Conservation (phyloP, 1,284 basidiomycete genomes). For the Leccinum pallidistipes region DNA sequence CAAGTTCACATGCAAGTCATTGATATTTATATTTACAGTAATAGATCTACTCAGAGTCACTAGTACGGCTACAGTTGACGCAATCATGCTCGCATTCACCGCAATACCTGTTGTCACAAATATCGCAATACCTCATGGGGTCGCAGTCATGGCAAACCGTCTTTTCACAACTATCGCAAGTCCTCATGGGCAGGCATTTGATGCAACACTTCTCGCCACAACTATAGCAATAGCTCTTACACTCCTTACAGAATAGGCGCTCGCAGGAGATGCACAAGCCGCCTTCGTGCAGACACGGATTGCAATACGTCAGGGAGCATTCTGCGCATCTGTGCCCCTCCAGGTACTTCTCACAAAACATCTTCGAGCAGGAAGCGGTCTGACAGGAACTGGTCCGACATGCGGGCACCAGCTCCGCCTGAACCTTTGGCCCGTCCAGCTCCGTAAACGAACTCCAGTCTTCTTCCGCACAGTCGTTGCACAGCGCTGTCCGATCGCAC, state of each 20-base stretch:
- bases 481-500: conserved; percentile 18
- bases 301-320: conserved; percentile 9
- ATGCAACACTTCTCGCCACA: too few relatives aligned
- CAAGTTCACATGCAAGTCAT: too few relatives aligned
- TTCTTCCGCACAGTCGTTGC: conserved; percentile 16
- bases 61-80: too few relatives aligned
- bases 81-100: too few relatives aligned
- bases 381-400: not conserved
- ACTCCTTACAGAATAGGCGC: not conserved
- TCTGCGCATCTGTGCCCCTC: not conserved
- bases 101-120: too few relatives aligned
- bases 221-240: too few relatives aligned
- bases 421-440: not conserved
- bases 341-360: conserved; percentile 8
- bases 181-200: too few relatives aligned
- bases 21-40: too few relatives aligned
- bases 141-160: too few relatives aligned
- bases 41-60: too few relatives aligned
- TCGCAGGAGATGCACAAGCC: not conserved
- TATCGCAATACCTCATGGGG: too few relatives aligned
- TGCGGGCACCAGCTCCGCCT: conserved; percentile 1
- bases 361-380: conserved; percentile 5
- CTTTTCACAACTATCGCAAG: too few relatives aligned
- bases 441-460: conserved; percentile 7
- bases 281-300: conserved; percentile 5